These are phyloP conservation scores for Fusarium oxysporum DNA, from an alignment of 2,329 filamentous ascomycete genomes.

Conservation along the genomic window DNA sequence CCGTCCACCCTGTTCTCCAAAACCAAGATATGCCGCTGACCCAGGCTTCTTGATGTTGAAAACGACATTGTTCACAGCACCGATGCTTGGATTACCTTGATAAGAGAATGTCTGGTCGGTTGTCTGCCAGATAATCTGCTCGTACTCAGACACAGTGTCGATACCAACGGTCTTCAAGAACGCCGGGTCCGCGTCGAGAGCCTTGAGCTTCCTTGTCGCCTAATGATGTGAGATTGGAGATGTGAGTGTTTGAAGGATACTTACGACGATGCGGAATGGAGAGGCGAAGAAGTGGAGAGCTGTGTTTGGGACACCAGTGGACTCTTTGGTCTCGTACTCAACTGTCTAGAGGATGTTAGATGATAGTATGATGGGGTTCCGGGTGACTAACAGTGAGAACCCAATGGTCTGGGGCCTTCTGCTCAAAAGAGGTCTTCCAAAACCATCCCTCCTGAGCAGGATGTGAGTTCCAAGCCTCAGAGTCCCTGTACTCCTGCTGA, in stretches of 20 bases:
- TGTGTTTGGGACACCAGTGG: neutral
- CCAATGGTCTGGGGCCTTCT: neutral
- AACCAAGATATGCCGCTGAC: neutral
- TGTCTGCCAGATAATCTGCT: slow-evolving; percentile 7
- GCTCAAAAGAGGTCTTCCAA: neutral
- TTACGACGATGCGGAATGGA: slow-evolving; percentile 1
- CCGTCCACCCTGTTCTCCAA: slow-evolving; percentile 2
- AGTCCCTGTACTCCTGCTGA: neutral
- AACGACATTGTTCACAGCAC: neutral
- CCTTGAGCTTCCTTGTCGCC: neutral
- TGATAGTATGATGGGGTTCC: rapidly evolving
- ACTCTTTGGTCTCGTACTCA: neutral
- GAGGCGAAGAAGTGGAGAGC: neutral
- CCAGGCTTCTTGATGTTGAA: slow-evolving; percentile 3
- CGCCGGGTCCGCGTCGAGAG: neutral
- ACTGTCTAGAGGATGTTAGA: neutral
- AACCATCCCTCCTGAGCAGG: neutral
- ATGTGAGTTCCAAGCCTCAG: neutral
- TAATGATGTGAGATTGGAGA: rapidly evolving
- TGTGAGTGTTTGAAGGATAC: rapidly evolving
- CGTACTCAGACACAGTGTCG: neutral
- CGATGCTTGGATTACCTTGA: neutral
- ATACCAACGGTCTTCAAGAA: neutral
- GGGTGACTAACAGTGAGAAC: neutral
- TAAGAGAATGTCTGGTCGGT: neutral